Evolutionary conservation across 83 land plant species (phyloP).

Genomic region (Thuja plicata): DNA sequence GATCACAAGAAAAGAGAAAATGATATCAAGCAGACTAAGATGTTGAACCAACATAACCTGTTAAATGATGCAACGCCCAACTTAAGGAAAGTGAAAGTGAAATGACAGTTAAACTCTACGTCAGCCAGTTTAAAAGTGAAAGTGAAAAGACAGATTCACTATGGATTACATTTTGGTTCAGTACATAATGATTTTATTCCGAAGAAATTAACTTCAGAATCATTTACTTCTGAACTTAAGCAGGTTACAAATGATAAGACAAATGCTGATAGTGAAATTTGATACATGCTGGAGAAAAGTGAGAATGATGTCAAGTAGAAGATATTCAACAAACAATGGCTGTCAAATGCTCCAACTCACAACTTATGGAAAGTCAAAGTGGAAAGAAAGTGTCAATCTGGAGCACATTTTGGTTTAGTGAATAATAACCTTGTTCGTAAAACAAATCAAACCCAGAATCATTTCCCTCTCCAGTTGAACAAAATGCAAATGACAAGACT

Average conservation of each 20-base stretch:
- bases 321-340: not conserved
- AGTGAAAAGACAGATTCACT: not conserved
- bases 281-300: not conserved
- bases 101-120: no score
- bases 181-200: not conserved
- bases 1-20: not conserved
- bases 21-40: not conserved
- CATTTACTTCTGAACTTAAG: not conserved
- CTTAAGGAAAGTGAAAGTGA: not conserved
- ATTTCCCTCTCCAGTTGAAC: not conserved
- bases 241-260: not conserved
- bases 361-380: not conserved
- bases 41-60: not conserved
- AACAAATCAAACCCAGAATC: not conserved
- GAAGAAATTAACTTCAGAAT: not conserved
- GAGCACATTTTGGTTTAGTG: not conserved
- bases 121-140: no score
- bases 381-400: not conserved
- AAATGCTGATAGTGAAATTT: not conserved
- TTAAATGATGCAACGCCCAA: not conserved
- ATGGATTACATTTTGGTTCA: not conserved
- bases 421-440: not conserved
- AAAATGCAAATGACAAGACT: not conserved
- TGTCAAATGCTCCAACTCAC: not conserved
- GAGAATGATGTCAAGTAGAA: not conserved